Conservation (phyloP, 768 basidiomycete species). For the Rhodotorula sphaerocarpa region DNA sequence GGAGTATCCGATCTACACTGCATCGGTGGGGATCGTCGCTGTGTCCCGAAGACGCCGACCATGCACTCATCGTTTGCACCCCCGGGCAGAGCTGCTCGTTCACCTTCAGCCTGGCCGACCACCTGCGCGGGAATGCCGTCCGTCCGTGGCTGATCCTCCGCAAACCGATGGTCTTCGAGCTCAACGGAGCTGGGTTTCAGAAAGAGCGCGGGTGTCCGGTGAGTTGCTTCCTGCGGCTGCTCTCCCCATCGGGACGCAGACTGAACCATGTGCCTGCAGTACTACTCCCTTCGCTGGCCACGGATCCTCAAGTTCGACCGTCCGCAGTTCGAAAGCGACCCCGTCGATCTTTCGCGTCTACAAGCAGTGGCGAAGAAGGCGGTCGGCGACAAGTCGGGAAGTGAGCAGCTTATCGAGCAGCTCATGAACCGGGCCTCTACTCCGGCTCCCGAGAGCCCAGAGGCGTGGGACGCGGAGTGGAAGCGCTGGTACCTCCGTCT, state of each 20-base stretch:
- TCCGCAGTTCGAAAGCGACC: slow-evolving; percentile 26
- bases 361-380: slow-evolving; percentile 8
- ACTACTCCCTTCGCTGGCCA: slow-evolving; percentile 78
- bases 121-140: slow-evolving; percentile 7
- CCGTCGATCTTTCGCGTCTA: slow-evolving; percentile 10
- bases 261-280: slow-evolving; percentile 44
- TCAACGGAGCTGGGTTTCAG: slow-evolving; percentile 70
- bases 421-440: not conserved
- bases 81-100: slow-evolving; percentile 11
- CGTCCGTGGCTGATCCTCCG: slow-evolving; percentile 56
- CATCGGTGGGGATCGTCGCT: too few species aligned
- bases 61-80: not conserved
- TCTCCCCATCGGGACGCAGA: not conserved
- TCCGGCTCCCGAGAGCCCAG: not conserved
- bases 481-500: too few species aligned
- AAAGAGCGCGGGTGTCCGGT: slow-evolving; percentile 52
- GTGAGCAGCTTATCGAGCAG: not conserved
- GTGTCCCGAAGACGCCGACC: too few species aligned
- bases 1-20: slow-evolving; percentile 14
- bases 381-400: not conserved
- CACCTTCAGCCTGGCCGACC: slow-evolving; percentile 25
- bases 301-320: slow-evolving; percentile 61
- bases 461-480: not conserved
- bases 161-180: slow-evolving; percentile 59
- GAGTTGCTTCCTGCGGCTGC: not conserved